These are phyloP conservation scores for Termitomyces sp. DNA, from an alignment of 768 basidiomycete genomes.

Conservation along the genomic window DNA sequence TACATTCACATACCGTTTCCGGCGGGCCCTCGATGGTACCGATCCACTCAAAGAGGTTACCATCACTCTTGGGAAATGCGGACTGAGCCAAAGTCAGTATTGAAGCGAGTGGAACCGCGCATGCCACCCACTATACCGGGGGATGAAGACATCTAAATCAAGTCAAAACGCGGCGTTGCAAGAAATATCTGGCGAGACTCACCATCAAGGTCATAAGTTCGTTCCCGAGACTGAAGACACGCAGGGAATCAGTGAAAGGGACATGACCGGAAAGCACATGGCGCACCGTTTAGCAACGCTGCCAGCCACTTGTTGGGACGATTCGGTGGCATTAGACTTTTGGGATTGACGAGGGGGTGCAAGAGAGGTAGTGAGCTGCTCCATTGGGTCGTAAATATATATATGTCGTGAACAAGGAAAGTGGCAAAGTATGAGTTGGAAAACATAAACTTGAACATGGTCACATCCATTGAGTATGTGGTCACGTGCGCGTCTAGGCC, in stretches of 20 bases:
- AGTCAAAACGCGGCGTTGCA: not conserved
- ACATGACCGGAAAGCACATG: conserved; percentile 6
- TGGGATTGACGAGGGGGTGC: conserved; percentile 53
- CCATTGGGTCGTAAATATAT: conserved; percentile 43
- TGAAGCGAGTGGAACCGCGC: not conserved
- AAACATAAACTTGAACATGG: conserved; percentile 10
- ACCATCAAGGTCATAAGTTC: conserved; percentile 92
- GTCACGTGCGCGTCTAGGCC: conserved; percentile 9
- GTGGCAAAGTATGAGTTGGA: conserved; percentile 13
- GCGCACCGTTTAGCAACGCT: conserved; percentile 82
- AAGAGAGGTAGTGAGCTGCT: conserved; percentile 66
- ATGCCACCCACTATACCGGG: conserved; percentile 69
- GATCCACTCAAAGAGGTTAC: conserved; percentile 86
- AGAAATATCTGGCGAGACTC: conserved; percentile 17
- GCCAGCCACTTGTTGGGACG: conserved; percentile 57
- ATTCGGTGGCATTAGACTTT: conserved; percentile 54
- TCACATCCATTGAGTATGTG: not conserved
- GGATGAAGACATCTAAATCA: conserved; percentile 76
- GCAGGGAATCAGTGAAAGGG: not conserved
- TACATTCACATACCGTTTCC: conserved; percentile 51
- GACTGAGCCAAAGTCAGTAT: conserved; percentile 45
- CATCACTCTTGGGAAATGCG: conserved; percentile 85
- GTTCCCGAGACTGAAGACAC: conserved; percentile 57
- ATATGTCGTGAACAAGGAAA: conserved; percentile 15
- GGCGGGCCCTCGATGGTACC: conserved; percentile 83